A percentile compares a stretch with the other conserved stretches of the same genome.
Conservation (phyloP, 176 grass and related monocot species). For the Eragrostis curvula region DNA sequence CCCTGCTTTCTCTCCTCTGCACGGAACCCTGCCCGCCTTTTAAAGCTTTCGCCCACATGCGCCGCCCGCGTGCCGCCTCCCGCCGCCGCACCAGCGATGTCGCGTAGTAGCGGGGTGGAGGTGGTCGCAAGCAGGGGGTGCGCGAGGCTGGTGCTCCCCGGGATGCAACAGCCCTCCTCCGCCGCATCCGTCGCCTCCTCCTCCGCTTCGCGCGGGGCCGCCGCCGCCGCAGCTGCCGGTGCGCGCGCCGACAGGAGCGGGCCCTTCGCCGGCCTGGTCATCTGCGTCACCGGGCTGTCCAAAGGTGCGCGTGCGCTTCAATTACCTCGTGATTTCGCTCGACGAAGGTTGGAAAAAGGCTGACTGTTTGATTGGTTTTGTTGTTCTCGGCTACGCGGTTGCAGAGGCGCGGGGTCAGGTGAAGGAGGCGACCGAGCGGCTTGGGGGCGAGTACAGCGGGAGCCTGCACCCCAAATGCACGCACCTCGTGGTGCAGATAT, state of each 20-base stretch:
- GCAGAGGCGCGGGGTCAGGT: conserved; percentile 95
- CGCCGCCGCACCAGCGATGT: conserved; percentile 44
- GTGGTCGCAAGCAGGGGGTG: conserved; percentile 81
- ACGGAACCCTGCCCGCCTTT: conserved; percentile 24
- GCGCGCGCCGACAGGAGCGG: conserved; percentile 37
- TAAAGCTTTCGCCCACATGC: background rate
- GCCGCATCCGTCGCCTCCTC: conserved; percentile 47
- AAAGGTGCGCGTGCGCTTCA: conserved; percentile 79
- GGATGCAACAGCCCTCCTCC: conserved; percentile 57
- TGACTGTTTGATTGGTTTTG: background rate
- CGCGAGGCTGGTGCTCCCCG: conserved; percentile 70
- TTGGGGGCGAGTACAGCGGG: conserved; percentile 93
- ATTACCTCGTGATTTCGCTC: background rate
- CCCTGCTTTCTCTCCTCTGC: conserved; percentile 34
- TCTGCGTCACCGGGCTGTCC: conserved; percentile 94
- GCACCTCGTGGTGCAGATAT: conserved; percentile 99
- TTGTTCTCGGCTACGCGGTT: conserved; percentile 4
- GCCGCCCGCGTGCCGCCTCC: conserved; percentile 22
- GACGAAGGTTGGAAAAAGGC: background rate
- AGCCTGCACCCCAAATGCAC: conserved; percentile 92
- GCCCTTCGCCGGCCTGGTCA: conserved; percentile 79
- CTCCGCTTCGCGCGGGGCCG: conserved; percentile 44
- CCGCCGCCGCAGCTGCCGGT: background rate
- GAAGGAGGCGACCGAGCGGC: conserved; percentile 83
- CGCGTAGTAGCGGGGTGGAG: conserved; percentile 69